phyloP scores from a whole-genome alignment of 768 basidiomycete species.

The Suillus subluteus region DNA sequence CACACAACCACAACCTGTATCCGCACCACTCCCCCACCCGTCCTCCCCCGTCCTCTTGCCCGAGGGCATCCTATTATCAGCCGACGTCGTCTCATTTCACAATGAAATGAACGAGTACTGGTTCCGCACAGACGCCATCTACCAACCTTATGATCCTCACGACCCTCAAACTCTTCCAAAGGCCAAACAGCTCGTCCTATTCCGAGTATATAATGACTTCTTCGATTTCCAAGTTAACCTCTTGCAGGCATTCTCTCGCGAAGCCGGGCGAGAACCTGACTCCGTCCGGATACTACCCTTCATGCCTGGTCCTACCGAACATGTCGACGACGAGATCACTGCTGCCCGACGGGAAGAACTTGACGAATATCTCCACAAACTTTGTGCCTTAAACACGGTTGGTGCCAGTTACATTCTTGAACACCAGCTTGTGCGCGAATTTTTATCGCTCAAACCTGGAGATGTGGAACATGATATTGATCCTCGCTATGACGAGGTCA shows the following conservation, averaged over 20 bases:
- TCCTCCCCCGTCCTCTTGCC: slow-evolving; percentile 58
- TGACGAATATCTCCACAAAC: slow-evolving; percentile 82
- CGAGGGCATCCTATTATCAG: slow-evolving; percentile 83
- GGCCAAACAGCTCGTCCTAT: slow-evolving; percentile 82
- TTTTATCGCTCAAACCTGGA: slow-evolving; percentile 84
- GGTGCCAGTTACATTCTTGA: slow-evolving; percentile 83
- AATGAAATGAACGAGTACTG: slow-evolving; percentile 95
- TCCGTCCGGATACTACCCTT: slow-evolving; percentile 84
- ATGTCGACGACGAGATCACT: slow-evolving; percentile 85
- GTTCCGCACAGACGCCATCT: slow-evolving; percentile 93
- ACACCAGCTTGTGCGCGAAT: slow-evolving; percentile 77
- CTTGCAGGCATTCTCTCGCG: slow-evolving; percentile 84
- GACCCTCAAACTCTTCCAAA: slow-evolving; percentile 61
- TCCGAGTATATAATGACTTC: slow-evolving; percentile 97
- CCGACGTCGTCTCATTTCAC: slow-evolving; percentile 96
- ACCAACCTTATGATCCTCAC: slow-evolving; percentile 75
- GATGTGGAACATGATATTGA: slow-evolving; percentile 76
- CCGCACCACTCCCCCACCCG: slow-evolving; percentile 29
- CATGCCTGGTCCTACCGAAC: slow-evolving; percentile 93
- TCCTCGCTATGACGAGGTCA: slow-evolving; percentile 60
- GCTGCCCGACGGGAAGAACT: slow-evolving; percentile 80
- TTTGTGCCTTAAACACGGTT: slow-evolving; percentile 69
- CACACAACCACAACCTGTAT: slow-evolving; percentile 18
- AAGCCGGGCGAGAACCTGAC: slow-evolving; percentile 79
- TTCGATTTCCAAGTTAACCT: slow-evolving; percentile 95